Evolutionary conservation across 2,329 filamentous ascomycete genomes (phyloP).

Genomic region (Elsinoe batatas): DNA sequence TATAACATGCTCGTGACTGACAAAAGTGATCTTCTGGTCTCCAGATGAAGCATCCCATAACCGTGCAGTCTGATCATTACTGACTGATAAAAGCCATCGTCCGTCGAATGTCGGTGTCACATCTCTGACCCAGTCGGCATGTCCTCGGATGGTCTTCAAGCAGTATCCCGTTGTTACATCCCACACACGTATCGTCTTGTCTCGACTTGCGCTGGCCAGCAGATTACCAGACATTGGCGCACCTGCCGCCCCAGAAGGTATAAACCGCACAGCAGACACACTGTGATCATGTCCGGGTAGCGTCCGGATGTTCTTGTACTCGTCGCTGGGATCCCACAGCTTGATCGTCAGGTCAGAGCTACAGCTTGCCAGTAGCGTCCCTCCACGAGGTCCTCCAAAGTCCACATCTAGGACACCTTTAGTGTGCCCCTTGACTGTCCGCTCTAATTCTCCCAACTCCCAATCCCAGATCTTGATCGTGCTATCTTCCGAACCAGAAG

Average conservation of each 20-base stretch:
- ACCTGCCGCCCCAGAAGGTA: slow-evolving; percentile 71
- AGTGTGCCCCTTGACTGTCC: slow-evolving; percentile 86
- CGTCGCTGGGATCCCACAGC: slow-evolving; percentile 82
- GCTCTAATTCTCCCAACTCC: slow-evolving; percentile 82
- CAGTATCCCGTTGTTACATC: slow-evolving; percentile 89
- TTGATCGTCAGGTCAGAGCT: slow-evolving; percentile 88
- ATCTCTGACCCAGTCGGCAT: slow-evolving; percentile 84
- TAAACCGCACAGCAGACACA: slow-evolving; percentile 78
- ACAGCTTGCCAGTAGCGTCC: slow-evolving; percentile 71
- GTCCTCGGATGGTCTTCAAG: slow-evolving; percentile 77
- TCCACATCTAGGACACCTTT: slow-evolving; percentile 81
- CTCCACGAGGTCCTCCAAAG: slow-evolving; percentile 74
- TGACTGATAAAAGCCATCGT: slow-evolving; percentile 69
- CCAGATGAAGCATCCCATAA: slow-evolving; percentile 74
- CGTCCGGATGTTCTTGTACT: slow-evolving; percentile 92
- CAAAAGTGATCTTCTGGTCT: slow-evolving; percentile 67
- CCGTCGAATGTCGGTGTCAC: slow-evolving; percentile 76
- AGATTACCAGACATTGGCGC: slow-evolving; percentile 73
- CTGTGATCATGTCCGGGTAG: slow-evolving; percentile 87
- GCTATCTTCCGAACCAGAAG: slow-evolving; percentile 81
- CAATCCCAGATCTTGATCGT: slow-evolving; percentile 98
- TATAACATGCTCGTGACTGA: slow-evolving; percentile 78
- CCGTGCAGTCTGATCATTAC: slow-evolving; percentile 70
- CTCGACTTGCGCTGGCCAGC: slow-evolving; percentile 74
- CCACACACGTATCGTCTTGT: slow-evolving; percentile 81